phyloP scores from a whole-genome alignment of 495 filamentous ascomycete genomes.

The Saxophila tyrrhenica region DNA sequence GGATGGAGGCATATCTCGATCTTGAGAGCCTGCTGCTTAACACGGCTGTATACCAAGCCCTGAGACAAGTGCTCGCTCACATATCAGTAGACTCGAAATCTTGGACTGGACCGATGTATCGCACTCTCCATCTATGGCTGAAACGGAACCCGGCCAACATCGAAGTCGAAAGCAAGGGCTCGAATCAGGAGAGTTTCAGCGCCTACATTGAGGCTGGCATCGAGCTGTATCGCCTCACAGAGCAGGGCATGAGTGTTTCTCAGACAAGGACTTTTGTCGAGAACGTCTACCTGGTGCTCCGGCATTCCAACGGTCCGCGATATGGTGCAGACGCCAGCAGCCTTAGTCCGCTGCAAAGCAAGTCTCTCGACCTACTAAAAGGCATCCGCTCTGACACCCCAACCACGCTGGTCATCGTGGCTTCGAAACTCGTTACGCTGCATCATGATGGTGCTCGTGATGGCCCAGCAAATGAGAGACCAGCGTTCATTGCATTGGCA shows the following conservation, averaged over 20 bases:
- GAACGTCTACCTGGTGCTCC: conserved; percentile 48
- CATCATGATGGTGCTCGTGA: conserved; percentile 37
- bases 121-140: conserved; percentile 12
- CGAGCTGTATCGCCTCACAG: conserved; percentile 71
- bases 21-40: conserved; percentile 24
- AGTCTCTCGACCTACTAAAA: conserved; percentile 61
- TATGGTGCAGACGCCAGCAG: conserved; percentile 81
- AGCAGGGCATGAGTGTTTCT: conserved; percentile 46
- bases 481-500: conserved; percentile 79
- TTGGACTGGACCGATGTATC: conserved; percentile 12
- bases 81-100: neutral
- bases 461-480: conserved; percentile 20
- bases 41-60: conserved; percentile 22
- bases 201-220: conserved; percentile 69
- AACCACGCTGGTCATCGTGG: conserved; percentile 51
- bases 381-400: conserved; percentile 62
- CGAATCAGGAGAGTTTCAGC: conserved; percentile 65
- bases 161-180: conserved; percentile 24
- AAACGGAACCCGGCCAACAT: conserved; percentile 27
- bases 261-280: conserved; percentile 45
- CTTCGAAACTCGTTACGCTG: conserved; percentile 58
- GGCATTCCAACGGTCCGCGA: conserved; percentile 57
- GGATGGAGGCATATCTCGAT: conserved; percentile 21
- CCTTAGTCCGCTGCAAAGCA: conserved; percentile 63
- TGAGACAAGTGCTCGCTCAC: conserved; percentile 20